Evolutionary conservation across 768 basidiomycete genomes (phyloP).

Genomic region (Dentipellis sp.): DNA sequence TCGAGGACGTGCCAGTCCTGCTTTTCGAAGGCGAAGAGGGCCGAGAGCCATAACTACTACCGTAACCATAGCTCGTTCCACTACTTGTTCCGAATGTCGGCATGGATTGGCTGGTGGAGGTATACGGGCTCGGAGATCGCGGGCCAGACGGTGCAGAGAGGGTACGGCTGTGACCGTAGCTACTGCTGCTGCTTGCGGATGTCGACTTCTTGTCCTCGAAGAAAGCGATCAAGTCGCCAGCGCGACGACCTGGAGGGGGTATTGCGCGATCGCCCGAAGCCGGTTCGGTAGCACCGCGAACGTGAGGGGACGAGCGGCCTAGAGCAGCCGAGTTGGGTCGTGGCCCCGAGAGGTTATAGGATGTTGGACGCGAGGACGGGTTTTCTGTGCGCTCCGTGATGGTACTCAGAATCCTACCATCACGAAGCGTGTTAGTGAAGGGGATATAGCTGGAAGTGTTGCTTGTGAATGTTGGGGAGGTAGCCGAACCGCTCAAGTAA

Average conservation of each 20-base stretch:
- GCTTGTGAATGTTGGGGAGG: constrained; percentile 15
- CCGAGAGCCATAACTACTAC: constrained; percentile 30
- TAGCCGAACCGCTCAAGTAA: constrained; percentile 22
- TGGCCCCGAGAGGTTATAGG: constrained; percentile 22
- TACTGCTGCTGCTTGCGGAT: constrained; percentile 13
- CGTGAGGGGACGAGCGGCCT: constrained; percentile 36
- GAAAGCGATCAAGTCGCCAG: constrained; percentile 65
- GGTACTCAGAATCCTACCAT: constrained; percentile 51
- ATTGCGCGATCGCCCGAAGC: constrained; percentile 13
- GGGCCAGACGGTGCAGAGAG: constrained; percentile 35
- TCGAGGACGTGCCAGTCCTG: constrained; percentile 22
- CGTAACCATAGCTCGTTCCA: constrained; percentile 21
- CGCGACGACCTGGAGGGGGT: constrained; percentile 40
- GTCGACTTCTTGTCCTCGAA: constrained; percentile 51
- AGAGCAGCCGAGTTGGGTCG: constrained; percentile 27
- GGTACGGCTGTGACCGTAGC: constrained; percentile 40
- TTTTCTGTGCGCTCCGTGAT: constrained; percentile 78
- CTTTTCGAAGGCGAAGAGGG: constrained; percentile 41
- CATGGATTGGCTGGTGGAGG: constrained; percentile 28
- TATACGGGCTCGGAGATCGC: constrained; percentile 29
- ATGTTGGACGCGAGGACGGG: constrained; percentile 45
- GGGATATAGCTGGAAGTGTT: constrained; percentile 13
- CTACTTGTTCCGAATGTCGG: constrained; percentile 28
- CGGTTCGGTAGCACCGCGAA: constrained; percentile 52
- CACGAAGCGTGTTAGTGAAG: constrained; percentile 31